Conservation (phyloP, 2,329 filamentous ascomycete genomes). For the Fusarium concolor region DNA sequence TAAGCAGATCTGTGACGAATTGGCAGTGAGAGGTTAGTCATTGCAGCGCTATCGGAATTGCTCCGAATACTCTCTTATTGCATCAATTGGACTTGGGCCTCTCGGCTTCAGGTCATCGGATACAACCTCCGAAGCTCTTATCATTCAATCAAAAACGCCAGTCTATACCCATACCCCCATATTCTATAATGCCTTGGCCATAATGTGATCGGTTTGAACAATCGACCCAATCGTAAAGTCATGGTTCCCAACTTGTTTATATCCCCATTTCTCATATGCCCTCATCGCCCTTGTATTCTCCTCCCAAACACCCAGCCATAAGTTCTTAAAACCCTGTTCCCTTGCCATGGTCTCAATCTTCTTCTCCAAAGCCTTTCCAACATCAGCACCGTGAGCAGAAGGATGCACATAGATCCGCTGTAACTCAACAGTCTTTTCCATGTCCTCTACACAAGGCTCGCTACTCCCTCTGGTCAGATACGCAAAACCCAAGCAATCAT, state of each 20-base stretch:
- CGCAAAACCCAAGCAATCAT: slow-evolving; percentile 54
- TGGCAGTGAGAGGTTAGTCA: neutral
- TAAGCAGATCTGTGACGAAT: slow-evolving; percentile 4
- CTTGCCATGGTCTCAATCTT: slow-evolving; percentile 50
- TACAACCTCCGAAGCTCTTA: too few species aligned
- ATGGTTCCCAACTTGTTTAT: slow-evolving; percentile 53
- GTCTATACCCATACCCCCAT: too few species aligned
- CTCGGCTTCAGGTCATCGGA: too few species aligned
- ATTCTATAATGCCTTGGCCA: slow-evolving; percentile 49
- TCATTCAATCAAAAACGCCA: too few species aligned
- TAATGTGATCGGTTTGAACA: slow-evolving; percentile 57
- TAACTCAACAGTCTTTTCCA: slow-evolving; percentile 53
- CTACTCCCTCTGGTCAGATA: slow-evolving; percentile 52
- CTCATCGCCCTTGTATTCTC: slow-evolving; percentile 55
- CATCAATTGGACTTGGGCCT: too few species aligned
- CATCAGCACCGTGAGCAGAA: slow-evolving; percentile 52
- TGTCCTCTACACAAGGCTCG: slow-evolving; percentile 53
- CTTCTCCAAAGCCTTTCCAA: slow-evolving; percentile 51
- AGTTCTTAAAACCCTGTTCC: slow-evolving; percentile 51
- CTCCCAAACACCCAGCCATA: slow-evolving; percentile 63
- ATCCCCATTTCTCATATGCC: slow-evolving; percentile 57
- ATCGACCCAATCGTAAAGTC: slow-evolving; percentile 56
- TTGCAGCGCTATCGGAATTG: neutral
- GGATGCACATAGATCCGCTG: slow-evolving; percentile 57
- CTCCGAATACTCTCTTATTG: neutral